phyloP scores from a whole-genome alignment of 2,329 filamentous ascomycete genomes.

The Stagonosporopsis cucurbitacearum region DNA sequence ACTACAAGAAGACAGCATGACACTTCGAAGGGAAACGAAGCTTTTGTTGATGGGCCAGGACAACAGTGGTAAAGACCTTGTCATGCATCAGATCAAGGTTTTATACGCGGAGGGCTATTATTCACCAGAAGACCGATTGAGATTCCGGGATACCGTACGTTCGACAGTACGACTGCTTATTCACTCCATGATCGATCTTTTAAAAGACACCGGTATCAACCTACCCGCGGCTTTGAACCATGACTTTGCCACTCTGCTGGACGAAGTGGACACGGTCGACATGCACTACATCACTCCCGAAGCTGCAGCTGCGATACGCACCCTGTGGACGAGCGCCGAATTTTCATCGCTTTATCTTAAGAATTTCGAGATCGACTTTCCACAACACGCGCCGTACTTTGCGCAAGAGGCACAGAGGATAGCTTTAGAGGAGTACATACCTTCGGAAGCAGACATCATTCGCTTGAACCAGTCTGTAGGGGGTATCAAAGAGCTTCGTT shows the following conservation, averaged over 20 bases:
- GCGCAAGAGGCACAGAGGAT: slow-evolving; percentile 39
- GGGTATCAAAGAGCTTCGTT: slow-evolving; percentile 45
- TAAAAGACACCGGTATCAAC: slow-evolving; percentile 44
- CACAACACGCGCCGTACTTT: slow-evolving; percentile 45
- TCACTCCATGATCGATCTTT: slow-evolving; percentile 45
- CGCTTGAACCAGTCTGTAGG: slow-evolving; percentile 39
- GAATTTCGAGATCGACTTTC: slow-evolving; percentile 48
- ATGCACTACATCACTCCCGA: slow-evolving; percentile 33
- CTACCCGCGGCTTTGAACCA: slow-evolving; percentile 34
- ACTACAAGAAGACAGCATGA: slow-evolving; percentile 42
- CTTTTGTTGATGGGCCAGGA: slow-evolving; percentile 39
- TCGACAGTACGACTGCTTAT: slow-evolving; percentile 42
- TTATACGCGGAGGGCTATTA: slow-evolving; percentile 46
- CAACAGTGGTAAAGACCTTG: slow-evolving; percentile 44
- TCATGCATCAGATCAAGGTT: slow-evolving; percentile 47
- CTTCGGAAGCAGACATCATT: slow-evolving; percentile 45
- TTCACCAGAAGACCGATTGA: slow-evolving; percentile 37
- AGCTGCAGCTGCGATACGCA: slow-evolving; percentile 36
- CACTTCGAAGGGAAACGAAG: slow-evolving; percentile 43
- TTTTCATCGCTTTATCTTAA: slow-evolving; percentile 44
- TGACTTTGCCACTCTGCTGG: slow-evolving; percentile 42
- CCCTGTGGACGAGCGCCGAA: slow-evolving; percentile 38
- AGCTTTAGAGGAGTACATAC: slow-evolving; percentile 37
- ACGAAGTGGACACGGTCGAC: slow-evolving; percentile 43
- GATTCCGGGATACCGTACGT: slow-evolving; percentile 34